Evolutionary conservation across 139 green algal genomes (phyloP).

Genomic region (Medakamo hakoo): DNA sequence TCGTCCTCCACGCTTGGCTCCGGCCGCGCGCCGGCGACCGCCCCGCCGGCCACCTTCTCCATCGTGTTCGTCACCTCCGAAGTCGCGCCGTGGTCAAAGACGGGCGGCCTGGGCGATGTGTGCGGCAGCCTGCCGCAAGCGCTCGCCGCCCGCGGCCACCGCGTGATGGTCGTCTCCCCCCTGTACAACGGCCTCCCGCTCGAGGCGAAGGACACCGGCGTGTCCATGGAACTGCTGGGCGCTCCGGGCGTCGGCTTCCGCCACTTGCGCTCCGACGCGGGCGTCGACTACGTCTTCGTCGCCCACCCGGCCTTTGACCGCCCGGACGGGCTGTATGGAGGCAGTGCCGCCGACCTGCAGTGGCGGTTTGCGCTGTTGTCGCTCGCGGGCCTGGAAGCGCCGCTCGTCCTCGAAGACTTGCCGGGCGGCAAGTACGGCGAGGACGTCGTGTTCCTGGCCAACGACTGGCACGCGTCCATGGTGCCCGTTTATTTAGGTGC

Average conservation of each 20-base stretch:
- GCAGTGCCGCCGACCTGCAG: neutral
- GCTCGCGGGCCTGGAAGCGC: constrained; percentile 66
- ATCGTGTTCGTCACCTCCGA: constrained; percentile 12
- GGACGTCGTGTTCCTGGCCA: constrained; percentile 60
- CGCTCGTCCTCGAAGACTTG: constrained; percentile 53
- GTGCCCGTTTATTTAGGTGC: constrained; percentile 83
- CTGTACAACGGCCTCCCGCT: constrained; percentile 36
- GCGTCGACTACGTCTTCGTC: constrained; percentile 77
- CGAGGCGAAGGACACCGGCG: neutral
- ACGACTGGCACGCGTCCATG: constrained; percentile 88
- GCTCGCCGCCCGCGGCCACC: constrained; percentile 8
- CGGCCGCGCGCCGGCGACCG: too few relatives aligned
- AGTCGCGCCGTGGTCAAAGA: constrained; percentile 78
- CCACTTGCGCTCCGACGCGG: constrained; percentile 56
- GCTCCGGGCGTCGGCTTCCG: constrained; percentile 56
- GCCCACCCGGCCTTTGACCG: neutral
- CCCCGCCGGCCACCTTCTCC: too few relatives aligned
- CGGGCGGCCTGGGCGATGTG: constrained; percentile 82
- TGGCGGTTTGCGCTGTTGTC: constrained; percentile 64
- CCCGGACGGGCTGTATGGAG: constrained; percentile 30
- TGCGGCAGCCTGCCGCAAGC: constrained; percentile 14
- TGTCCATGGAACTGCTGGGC: neutral
- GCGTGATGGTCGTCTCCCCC: neutral
- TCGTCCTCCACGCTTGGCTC: too few relatives aligned
- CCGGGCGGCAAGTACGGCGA: constrained; percentile 62